Percentiles rank a stretch among this genome's conserved stretches.
These are phyloP conservation scores for Ustilago cynodontis DNA, from an alignment of 1,284 basidiomycete species.

Conservation along the genomic window DNA sequence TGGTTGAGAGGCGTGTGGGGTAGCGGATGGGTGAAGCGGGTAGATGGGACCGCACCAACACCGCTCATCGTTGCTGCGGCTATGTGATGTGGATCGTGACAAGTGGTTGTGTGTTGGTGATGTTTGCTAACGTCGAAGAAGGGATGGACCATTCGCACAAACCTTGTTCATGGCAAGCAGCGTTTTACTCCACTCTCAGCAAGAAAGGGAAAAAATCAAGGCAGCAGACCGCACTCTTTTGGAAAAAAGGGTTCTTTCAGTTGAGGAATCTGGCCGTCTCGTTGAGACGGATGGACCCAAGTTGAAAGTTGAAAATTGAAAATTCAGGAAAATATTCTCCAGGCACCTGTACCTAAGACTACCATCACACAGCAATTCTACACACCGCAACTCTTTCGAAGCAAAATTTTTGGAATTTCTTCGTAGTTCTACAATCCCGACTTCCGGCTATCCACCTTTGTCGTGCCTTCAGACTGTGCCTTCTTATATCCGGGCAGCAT, in stretches of 20 bases:
- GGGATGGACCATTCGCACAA: neutral
- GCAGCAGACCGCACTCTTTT: neutral
- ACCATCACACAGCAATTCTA: too few relatives aligned
- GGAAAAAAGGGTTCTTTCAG: conserved; percentile 1
- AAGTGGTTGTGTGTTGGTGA: neutral
- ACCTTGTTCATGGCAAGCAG: too few relatives aligned
- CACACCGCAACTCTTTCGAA: too few relatives aligned
- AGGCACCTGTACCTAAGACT: too few relatives aligned
- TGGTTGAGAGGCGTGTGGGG: conserved; percentile 51
- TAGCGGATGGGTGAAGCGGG: conserved; percentile 32
- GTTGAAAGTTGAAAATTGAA: too few relatives aligned
- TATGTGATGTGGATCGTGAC: too few relatives aligned
- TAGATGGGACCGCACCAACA: conserved; percentile 27
- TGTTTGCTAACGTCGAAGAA: neutral
- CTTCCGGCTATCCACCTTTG: conserved; percentile 36
- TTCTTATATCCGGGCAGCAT: neutral
- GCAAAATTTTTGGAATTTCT: conserved; percentile 16
- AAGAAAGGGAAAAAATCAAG: neutral
- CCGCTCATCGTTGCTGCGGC: conserved; percentile 24
- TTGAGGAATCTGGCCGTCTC: too few relatives aligned
- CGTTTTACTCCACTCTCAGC: conserved; percentile 13
- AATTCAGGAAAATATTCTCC: too few relatives aligned
- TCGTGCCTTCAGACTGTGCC: neutral
- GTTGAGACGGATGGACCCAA: too few relatives aligned
- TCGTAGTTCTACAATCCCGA: conserved; percentile 22